Conservation (phyloP, 2,329 filamentous ascomycete genomes). For the Xylaria sp. region DNA sequence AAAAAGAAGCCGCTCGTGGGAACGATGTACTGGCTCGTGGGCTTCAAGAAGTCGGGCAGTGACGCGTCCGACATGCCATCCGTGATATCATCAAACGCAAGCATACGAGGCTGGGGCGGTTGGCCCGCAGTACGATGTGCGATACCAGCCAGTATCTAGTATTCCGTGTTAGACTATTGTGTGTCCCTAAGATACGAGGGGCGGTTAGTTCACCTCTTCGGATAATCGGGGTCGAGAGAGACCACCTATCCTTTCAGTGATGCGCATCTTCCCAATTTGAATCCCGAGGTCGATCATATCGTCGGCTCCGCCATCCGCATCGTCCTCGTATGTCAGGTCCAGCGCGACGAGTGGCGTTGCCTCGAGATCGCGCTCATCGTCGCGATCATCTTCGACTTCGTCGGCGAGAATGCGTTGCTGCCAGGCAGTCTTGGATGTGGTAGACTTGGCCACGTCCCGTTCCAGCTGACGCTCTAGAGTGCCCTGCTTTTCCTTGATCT, state of each 20-base stretch:
- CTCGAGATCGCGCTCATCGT: constrained; percentile 65
- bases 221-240: constrained; percentile 72
- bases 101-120: constrained; percentile 26
- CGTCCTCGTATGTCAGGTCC: constrained; percentile 73
- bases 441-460: constrained; percentile 64
- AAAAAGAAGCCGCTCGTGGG: constrained; percentile 73
- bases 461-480: constrained; percentile 73
- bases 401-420: constrained; percentile 53
- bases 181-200: constrained; percentile 2
- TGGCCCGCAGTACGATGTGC: constrained; percentile 32
- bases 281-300: constrained; percentile 76
- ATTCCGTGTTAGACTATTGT: constrained; percentile 10
- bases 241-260: constrained; percentile 76
- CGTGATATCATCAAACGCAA: constrained; percentile 33
- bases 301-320: constrained; percentile 55
- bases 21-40: constrained; percentile 69
- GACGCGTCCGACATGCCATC: constrained; percentile 37
- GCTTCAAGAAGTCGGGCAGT: constrained; percentile 63
- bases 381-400: constrained; percentile 61
- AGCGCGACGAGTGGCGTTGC: constrained; percentile 66
- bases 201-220: constrained; percentile 63
- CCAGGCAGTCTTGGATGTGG: constrained; percentile 37
- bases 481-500: constrained; percentile 81
- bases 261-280: constrained; percentile 71
- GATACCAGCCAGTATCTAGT: constrained; percentile 46